A percentile compares a stretch with the other conserved stretches of the same genome.
phyloP scores from a whole-genome alignment of 192 early-diverging fungal species.

The Backusella mclennaniae region DNA sequence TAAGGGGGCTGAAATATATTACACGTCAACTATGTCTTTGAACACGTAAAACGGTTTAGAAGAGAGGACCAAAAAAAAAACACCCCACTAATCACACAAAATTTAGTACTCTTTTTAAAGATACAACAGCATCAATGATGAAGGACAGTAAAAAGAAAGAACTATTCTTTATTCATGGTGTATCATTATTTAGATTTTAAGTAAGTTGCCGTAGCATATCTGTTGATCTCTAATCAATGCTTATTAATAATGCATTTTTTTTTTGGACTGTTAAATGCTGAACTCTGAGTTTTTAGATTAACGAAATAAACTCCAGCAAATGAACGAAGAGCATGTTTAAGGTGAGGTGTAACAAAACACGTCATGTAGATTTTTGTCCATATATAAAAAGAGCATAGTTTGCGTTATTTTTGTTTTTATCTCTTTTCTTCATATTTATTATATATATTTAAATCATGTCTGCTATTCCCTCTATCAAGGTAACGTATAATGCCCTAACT shows the following conservation, averaged over 20 bases:
- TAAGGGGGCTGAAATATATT: background rate
- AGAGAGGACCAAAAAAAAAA: background rate
- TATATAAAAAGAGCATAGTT: background rate
- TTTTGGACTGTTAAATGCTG: background rate
- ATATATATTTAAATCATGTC: background rate
- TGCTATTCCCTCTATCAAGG: conserved; percentile 2
- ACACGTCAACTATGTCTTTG: background rate
- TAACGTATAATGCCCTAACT: background rate
- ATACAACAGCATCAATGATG: background rate
- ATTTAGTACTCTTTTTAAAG: background rate
- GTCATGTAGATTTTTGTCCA: background rate
- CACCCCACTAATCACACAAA: background rate
- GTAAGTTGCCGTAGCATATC: too few species aligned
- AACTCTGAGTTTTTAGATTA: background rate
- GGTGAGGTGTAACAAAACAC: background rate
- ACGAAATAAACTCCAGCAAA: background rate
- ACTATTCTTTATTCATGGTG: too few species aligned
- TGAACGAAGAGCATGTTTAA: background rate
- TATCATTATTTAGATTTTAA: too few species aligned
- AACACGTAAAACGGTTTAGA: background rate
- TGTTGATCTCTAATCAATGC: background rate
- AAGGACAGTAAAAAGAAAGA: too few species aligned
- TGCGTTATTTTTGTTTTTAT: background rate
- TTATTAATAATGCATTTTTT: background rate
- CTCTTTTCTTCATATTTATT: background rate